Evolutionary conservation across 2,329 filamentous ascomycete genomes (phyloP), one percentile per base, ranked within the genome.

Genomic region (Aspergillus arachidicola): DNA sequence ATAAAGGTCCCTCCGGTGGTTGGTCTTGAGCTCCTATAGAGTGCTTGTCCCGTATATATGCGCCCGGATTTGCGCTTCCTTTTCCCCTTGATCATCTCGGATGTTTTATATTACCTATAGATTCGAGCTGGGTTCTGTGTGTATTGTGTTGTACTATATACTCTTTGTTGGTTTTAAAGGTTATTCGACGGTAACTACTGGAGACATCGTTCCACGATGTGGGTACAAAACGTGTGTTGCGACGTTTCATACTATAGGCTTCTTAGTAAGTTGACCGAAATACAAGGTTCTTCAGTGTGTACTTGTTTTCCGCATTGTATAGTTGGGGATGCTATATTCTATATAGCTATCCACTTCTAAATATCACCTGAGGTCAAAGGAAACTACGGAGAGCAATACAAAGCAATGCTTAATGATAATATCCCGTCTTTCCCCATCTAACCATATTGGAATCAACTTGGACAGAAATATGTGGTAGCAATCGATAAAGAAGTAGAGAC

Each of bases 1-100:
- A 72, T 63, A 63, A 68, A 21, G 75, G 74, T 2, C 72, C 75
- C n/a, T 77, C 73, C 6, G 73, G 75, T 16, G 72, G 74, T 38
- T 64, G 64, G 55, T 38, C 58, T 26, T 69, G 26, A 50, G 5
- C 34, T 53, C n/a, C 30, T 57, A 21, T 46, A 54, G 5, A 61
- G 36, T 28, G 30, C 26, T 36, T 51, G 14, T 53, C 26, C 19
- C 12, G 51, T 30, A 53, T 30, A 38, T 50, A 59, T 38, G 51
- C 34, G 41, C 21, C 34, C 16, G 16, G 28, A n/a, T 32, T 14
- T 59, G 16, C 23, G 38, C 19, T 53, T 59, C 12, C 19, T 10
- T 41, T 14, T 59, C 23, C n/a, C n/a, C n/a, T 58, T 26, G 10
- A 34, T 19, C 0, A n/a, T n/a, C 30, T 21, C 19, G 7, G 48